phyloP scores from a whole-genome alignment of 2,329 filamentous ascomycete genomes.

The Penicillium expansum region DNA sequence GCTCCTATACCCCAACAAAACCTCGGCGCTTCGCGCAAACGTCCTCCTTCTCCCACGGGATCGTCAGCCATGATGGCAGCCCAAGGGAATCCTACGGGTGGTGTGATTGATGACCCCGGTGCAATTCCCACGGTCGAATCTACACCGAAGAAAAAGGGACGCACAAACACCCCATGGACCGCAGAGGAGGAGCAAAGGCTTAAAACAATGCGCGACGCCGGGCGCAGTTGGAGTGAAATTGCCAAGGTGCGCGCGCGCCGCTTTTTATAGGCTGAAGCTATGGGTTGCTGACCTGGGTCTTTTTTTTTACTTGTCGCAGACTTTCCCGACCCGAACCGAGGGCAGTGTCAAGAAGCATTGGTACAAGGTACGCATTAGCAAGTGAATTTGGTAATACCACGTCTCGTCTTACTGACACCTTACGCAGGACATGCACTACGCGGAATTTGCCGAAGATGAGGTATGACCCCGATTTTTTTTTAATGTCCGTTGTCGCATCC shows the following conservation, averaged over 20 bases:
- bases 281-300: constrained; percentile 2
- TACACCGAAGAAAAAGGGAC: constrained; percentile 71
- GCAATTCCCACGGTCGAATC: constrained; percentile 29
- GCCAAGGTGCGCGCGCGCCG: constrained; percentile 68
- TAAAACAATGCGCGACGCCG: constrained; percentile 90
- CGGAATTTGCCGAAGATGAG: constrained; percentile 96
- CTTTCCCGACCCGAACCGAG: constrained; percentile 88
- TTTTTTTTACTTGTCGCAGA: constrained; percentile 50
- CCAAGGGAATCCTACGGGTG: constrained; percentile 28
- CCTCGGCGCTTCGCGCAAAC: constrained; percentile 40
- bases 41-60: constrained; percentile 42
- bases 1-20: constrained; percentile 35
- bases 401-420: constrained; percentile 13
- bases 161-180: constrained; percentile 99
- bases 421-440: constrained; percentile 94
- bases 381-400: background rate
- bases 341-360: constrained; percentile 99
- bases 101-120: constrained; percentile 30
- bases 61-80: constrained; percentile 39
- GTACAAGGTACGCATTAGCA: constrained; percentile 72
- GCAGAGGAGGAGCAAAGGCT: constrained; percentile 87
- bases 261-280: background rate
- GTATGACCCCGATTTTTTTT: constrained; percentile 47
- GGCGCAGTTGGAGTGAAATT: constrained; percentile 96
- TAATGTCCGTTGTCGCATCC: constrained; percentile 6